These are phyloP conservation scores for Beauveria pseudobassiana DNA, from an alignment of 2,329 filamentous ascomycete genomes.

Conservation along the genomic window DNA sequence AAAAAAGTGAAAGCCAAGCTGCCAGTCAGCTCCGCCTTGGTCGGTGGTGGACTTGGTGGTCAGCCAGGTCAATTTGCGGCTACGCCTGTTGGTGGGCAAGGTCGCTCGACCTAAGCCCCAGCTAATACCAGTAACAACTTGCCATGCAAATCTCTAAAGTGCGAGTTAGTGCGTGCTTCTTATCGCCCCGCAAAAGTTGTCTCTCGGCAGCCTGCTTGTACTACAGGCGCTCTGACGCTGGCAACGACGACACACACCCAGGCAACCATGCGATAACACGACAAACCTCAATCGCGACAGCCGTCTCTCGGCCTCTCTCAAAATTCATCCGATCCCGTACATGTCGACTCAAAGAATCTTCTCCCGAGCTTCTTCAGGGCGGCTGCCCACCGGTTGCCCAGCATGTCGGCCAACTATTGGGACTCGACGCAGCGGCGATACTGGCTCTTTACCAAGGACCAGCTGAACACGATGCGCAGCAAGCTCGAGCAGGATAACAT, in stretches of 20 bases:
- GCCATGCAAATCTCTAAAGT: neutral
- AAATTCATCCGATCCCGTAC: neutral
- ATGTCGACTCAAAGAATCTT: neutral
- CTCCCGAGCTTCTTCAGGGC: neutral
- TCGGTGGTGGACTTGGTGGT: neutral
- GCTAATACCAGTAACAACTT: neutral
- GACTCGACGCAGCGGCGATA: constrained; percentile 82
- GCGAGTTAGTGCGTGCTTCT: neutral
- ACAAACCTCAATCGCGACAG: neutral
- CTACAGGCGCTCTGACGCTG: neutral
- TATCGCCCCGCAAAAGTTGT: constrained; percentile 1
- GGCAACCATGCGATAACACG: neutral
- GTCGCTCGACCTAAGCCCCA: neutral
- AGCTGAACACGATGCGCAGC: constrained; percentile 67
- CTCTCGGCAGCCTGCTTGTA: neutral
- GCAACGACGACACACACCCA: neutral
- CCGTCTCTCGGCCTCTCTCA: neutral
- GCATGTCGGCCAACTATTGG: constrained; percentile 95
- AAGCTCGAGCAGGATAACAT: constrained; percentile 71
- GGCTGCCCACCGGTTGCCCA: constrained; percentile 3
- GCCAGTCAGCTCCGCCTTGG: no score
- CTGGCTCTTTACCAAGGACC: constrained; percentile 84
- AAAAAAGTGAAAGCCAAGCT: neutral
- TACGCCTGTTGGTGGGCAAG: neutral
- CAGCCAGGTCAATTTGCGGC: constrained; percentile 8